Conservation (phyloP, 352 stramenopile genomes). For the Phytophthora pseudosyringae region DNA sequence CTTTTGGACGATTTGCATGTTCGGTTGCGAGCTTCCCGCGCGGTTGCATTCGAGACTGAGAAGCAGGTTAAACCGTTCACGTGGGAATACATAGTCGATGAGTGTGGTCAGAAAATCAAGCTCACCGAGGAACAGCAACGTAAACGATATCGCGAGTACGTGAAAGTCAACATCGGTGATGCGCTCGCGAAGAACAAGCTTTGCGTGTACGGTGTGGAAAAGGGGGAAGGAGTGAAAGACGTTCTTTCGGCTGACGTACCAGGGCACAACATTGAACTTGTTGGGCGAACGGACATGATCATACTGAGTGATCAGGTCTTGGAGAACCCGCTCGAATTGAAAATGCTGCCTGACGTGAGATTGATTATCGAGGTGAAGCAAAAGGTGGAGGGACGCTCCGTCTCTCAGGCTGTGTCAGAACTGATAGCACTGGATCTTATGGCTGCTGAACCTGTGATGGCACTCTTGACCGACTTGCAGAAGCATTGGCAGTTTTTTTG, state of each 20-base stretch:
- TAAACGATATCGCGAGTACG: conserved; percentile 37
- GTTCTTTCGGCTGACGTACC: conserved; percentile 41
- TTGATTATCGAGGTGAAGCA: conserved; percentile 64
- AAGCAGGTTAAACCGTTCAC: conserved; percentile 24
- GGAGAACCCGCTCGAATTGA: conserved; percentile 15
- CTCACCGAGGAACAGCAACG: conserved; percentile 45
- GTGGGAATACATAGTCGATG: conserved; percentile 26
- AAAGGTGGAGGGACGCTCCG: conserved; percentile 24
- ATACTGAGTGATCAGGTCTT: conserved; percentile 42
- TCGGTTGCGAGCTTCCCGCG: conserved; percentile 13
- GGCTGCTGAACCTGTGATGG: conserved; percentile 41
- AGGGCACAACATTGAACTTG: conserved; percentile 40
- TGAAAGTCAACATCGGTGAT: conserved; percentile 45
- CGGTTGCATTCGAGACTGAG: conserved; percentile 24
- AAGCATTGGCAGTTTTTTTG: conserved; percentile 53
- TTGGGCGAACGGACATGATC: conserved; percentile 50
- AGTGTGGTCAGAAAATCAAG: conserved; percentile 1
- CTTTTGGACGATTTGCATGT: conserved; percentile 42
- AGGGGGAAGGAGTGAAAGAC: conserved; percentile 18
- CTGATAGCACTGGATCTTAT: conserved; percentile 56
- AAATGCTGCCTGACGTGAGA: conserved; percentile 42
- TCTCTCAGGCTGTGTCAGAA: conserved; percentile 49
- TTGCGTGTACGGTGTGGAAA: conserved; percentile 48
- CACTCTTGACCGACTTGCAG: conserved; percentile 51
- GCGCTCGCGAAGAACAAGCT: conserved; percentile 41